phyloP scores from a whole-genome alignment of 371 early-diverging fungal genomes.

The Lichtheimia hyalospora region DNA sequence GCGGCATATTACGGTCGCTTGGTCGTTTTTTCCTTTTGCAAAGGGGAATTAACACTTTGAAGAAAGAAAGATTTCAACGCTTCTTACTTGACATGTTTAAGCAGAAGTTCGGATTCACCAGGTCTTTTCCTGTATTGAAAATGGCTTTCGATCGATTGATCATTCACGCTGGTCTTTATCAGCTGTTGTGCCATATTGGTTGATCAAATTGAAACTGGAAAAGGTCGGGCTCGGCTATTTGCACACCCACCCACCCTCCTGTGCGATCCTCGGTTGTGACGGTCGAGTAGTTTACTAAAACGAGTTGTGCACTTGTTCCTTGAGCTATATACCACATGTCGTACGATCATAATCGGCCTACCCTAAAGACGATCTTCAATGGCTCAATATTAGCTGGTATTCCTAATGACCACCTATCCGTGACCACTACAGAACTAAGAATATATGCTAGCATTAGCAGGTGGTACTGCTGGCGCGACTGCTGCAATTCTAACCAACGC shows the following conservation, averaged over 20 bases:
- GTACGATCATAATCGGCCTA: no score
- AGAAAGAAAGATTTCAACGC: neutral
- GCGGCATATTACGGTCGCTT: constrained; percentile 56
- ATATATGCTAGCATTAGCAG: constrained; percentile 24
- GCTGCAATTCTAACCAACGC: constrained; percentile 46
- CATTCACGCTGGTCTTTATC: no score
- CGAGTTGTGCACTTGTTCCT: no score
- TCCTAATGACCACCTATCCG: neutral
- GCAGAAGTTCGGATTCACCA: constrained; percentile 30
- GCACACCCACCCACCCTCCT: no score
- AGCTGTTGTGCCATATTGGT: no score
- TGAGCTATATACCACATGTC: no score
- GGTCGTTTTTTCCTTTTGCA: constrained; percentile 54
- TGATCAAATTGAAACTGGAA: no score
- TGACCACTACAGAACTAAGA: neutral
- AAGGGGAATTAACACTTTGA: neutral
- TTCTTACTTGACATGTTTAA: constrained; percentile 41
- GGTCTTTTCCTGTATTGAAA: constrained; percentile 33
- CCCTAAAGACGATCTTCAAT: neutral
- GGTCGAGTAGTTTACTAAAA: no score
- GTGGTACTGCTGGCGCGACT: constrained; percentile 51
- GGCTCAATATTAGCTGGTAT: constrained; percentile 8
- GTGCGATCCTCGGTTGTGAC: no score
- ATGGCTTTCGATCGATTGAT: neutral
- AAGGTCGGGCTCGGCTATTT: no score